Base-by-base conservation (phyloP, 1,284 basidiomycete genomes). In the Boletus semigastroideus region DNA sequence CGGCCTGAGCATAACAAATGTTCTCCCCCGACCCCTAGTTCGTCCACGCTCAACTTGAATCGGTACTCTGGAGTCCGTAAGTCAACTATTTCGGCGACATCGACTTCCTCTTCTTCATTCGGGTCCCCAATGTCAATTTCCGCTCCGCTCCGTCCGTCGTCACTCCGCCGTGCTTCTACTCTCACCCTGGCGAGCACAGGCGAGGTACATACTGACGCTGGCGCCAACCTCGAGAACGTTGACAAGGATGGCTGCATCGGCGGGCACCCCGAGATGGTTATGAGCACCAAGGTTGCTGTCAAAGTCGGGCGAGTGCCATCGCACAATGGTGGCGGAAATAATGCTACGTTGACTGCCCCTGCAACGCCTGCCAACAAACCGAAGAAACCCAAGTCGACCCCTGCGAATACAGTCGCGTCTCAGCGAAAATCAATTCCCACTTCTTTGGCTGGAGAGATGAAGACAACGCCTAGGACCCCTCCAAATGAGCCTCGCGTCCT, bases 1-100 rank as follows among this genome's bases (percentile, higher is more conserved):
- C 63, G 54, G 2, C 58, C 62, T 3, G 74, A 51, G 58, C 59
- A 57, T 64, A 73, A 49, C 59, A 73, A 13, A 70, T 57, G 76
- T 52, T 78, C 73, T 42, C 78, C 80, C 3, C 84, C 84, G 5
- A 84, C 83, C 0, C 80, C 86, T 0, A 85, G 82, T 61, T 86
- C 83, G 5, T 79, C 82, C 0, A 86, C 87, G 0, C 74, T 88
- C 46, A 80, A 79, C 58, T 64, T 61, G n/a, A 64, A 55, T 42
- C 47, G 49, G 10, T 34, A 53, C 44, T 51, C 63, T 3, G 52
- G 38, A 4, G 43, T 55, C 30, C 64, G 69, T 3, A 70, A 71
- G 44, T 71, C 65, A 12, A 70, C 64, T 14, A 48, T 67, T 39
- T 67, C 65, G 12, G 39, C 46, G 13, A 43, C 59, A 0, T 67